phyloP scores from a whole-genome alignment of 202 grass and related monocot genomes.

The Miscanthus sacchariflorus region DNA sequence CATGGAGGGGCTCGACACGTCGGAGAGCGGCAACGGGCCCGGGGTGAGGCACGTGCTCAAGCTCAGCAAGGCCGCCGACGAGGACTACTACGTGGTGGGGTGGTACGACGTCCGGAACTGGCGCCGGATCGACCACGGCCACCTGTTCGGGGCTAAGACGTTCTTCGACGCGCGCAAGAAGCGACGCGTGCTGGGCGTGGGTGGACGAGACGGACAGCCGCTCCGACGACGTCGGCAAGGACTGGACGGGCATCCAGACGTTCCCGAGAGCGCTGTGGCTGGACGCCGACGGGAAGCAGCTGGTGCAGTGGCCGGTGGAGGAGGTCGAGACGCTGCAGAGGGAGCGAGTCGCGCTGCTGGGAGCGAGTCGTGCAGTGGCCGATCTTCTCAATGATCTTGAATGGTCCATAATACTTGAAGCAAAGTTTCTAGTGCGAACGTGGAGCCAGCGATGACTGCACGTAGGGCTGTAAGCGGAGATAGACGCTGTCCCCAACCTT shows the following conservation, averaged over 20 bases:
- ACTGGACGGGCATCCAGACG: conserved; percentile 70
- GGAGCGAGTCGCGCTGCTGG: conserved; percentile 25
- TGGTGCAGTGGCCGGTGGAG: conserved; percentile 71
- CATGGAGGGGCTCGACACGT: conserved; percentile 52
- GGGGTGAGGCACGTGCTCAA: conserved; percentile 58
- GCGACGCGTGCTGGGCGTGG: conserved; percentile 60
- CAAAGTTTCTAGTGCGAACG: too few relatives aligned
- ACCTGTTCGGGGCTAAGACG: conserved; percentile 63
- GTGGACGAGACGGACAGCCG: conserved; percentile 56
- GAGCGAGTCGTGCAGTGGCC: too few relatives aligned
- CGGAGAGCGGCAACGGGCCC: not conserved
- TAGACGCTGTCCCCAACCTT: too few relatives aligned
- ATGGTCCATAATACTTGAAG: too few relatives aligned
- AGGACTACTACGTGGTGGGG: conserved; percentile 61
- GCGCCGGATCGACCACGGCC: conserved; percentile 61
- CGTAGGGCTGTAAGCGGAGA: too few relatives aligned
- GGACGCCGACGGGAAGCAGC: conserved; percentile 56
- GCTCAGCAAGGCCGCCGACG: conserved; percentile 44
- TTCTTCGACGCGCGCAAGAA: conserved; percentile 65
- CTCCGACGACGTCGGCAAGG: conserved; percentile 48
- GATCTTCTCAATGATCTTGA: too few relatives aligned
- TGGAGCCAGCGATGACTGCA: too few relatives aligned
- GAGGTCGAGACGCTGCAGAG: conserved; percentile 70
- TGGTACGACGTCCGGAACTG: conserved; percentile 42
- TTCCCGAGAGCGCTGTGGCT: conserved; percentile 71